phyloP scores from a whole-genome alignment of 306 rosid species.

The Rubus parviflorus region DNA sequence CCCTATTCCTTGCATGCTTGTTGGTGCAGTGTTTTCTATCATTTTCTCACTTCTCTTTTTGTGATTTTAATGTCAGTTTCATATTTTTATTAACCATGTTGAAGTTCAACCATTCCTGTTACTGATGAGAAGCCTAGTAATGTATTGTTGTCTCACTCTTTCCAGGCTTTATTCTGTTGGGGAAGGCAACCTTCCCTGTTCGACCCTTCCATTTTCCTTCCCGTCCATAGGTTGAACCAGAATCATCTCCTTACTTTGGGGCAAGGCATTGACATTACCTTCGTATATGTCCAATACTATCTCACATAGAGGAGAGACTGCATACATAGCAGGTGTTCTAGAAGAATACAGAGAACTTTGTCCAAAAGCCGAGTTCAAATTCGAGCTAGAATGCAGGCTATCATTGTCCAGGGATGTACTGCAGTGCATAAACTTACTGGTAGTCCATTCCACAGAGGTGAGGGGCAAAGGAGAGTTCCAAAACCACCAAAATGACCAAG shows the following conservation, averaged over 20 bases:
- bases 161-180: constrained; percentile 5
- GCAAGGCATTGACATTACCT: background rate
- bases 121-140: background rate
- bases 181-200: background rate
- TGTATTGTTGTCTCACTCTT: background rate
- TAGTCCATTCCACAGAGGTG: background rate
- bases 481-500: background rate
- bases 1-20: background rate
- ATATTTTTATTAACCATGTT: background rate
- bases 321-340: background rate
- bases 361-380: background rate
- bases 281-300: background rate
- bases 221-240: background rate
- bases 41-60: background rate
- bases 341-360: background rate
- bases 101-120: background rate
- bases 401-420: background rate
- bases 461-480: background rate
- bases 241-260: background rate
- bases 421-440: background rate
- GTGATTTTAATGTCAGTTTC: background rate
- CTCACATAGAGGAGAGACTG: background rate
- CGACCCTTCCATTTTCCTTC: background rate
- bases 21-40: background rate
- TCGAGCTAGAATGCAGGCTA: background rate